Percentiles rank a stretch among this genome's conserved stretches.
These are phyloP conservation scores for Cymbopogon citratus DNA, from an alignment of 176 grass and related monocot genomes.

Conservation along the genomic window DNA sequence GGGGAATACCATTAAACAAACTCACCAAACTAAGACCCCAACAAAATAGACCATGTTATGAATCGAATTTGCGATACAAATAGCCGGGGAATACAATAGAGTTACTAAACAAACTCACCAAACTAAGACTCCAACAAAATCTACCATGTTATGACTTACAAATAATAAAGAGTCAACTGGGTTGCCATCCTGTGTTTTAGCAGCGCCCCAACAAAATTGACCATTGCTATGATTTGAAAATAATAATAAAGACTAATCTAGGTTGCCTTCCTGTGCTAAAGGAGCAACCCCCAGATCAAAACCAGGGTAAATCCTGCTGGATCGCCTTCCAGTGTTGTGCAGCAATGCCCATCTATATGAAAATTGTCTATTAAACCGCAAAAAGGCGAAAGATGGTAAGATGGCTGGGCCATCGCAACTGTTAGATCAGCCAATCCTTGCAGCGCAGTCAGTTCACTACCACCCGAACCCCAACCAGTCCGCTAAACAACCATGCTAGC, in stretches of 20 bases:
- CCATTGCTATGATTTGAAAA: not conserved
- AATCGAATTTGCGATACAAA: not conserved
- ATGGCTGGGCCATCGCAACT: not conserved
- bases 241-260: not conserved
- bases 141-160: not conserved
- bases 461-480: not conserved
- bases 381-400: not conserved
- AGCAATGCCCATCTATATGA: not conserved
- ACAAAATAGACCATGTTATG: not conserved
- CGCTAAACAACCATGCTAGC: not conserved
- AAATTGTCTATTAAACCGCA: not conserved
- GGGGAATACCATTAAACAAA: not conserved
- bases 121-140: not conserved
- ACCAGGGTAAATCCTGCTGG: not conserved
- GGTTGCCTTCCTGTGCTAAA: not conserved
- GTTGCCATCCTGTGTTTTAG: not conserved
- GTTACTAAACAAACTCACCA: not conserved
- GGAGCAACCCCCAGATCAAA: not conserved
- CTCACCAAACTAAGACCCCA: not conserved
- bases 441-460: not conserved
- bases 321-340: not conserved
- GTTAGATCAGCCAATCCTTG: not conserved
- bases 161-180: not conserved
- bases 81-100: not conserved
- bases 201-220: not conserved